Evolutionary conservation across 352 stramenopile genomes (phyloP), one percentile per base, ranked within the genome.

Genomic region (Globisporangium irregulare): DNA sequence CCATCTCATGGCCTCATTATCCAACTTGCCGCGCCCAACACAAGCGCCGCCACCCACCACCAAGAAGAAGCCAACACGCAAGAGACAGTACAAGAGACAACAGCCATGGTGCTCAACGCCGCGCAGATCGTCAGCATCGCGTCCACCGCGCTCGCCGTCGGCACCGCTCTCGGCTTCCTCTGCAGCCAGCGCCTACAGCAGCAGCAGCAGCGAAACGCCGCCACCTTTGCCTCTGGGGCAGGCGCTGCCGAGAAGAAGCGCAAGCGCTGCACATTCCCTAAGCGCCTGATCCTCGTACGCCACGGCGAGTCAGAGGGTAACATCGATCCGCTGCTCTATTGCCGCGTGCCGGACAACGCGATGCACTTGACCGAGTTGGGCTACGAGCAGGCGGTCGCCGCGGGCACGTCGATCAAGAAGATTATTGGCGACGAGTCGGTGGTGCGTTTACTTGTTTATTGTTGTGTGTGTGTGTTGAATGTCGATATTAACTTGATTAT

Each of bases 241-340:
- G 41, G 15, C 3, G 4, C 12, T 15, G 41, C 27, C 27, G 27
- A n/a, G 41, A 50, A 50, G 41, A 50, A 53, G 77, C 54, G 65
- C 67, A 79, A 79, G 57, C 75, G 73, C 56, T 22, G 27, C 4
- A 63, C 64, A 24, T 79, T 88, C 55, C 89, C 89, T 5, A 91
- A 92, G 59, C 81, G 82, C 12, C 73, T 97, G 24, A 94, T 97
- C 66, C 74, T 97, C 57, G 81, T 97, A 70, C 86, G 87, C 50
- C 89, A 95, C 72, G 87, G 89, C 59, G 64, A 97, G 71, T 93
- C 82, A 22, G 84, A 95, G 65, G 89, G 89, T 50, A 97, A 97
- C 67, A 89, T 95, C 54, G 85, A 94, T 73, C 86, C 86, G 59
- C 74, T 83, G 29, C 64, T 92, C 27, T 97, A 97, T 50, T 78